Conservation (phyloP, 1,139 yeast genomes). For the Candida sp. region DNA sequence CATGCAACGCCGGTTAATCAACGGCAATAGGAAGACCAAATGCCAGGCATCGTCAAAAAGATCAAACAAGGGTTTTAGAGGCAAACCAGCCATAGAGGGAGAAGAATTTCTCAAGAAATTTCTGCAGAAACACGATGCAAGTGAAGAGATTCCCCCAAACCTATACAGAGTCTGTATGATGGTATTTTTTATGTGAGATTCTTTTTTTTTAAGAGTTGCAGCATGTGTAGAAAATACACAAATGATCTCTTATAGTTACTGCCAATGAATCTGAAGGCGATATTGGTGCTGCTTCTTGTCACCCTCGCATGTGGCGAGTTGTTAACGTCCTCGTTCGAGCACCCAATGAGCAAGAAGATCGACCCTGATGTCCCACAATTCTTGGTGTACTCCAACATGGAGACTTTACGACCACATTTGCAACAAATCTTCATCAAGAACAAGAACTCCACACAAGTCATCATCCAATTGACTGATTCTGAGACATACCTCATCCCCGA, state of each 20-base stretch:
- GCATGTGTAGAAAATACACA: background rate
- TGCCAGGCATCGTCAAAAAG: background rate
- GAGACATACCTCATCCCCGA: conserved; percentile 6
- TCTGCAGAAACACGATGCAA: too few species aligned
- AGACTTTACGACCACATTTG: conserved; percentile 2
- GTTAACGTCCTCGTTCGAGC: background rate
- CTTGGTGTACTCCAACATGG: background rate
- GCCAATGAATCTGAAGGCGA: too few species aligned
- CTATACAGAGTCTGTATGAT: too few species aligned
- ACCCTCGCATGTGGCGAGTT: background rate
- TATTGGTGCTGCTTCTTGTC: too few species aligned
- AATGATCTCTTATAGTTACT: too few species aligned
- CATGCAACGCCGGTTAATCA: background rate
- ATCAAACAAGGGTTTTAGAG: too few species aligned
- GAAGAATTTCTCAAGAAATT: too few species aligned
- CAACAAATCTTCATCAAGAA: background rate
- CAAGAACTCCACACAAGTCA: background rate
- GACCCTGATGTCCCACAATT: background rate
- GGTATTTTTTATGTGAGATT: background rate
- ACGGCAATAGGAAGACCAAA: background rate
- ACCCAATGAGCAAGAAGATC: background rate
- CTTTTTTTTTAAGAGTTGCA: background rate
- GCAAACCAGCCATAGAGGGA: too few species aligned
- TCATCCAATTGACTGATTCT: conserved; percentile 8
- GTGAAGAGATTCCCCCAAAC: too few species aligned